Base-by-base conservation (phyloP, 768 basidiomycete species). In the Tephrocybe rancida region DNA sequence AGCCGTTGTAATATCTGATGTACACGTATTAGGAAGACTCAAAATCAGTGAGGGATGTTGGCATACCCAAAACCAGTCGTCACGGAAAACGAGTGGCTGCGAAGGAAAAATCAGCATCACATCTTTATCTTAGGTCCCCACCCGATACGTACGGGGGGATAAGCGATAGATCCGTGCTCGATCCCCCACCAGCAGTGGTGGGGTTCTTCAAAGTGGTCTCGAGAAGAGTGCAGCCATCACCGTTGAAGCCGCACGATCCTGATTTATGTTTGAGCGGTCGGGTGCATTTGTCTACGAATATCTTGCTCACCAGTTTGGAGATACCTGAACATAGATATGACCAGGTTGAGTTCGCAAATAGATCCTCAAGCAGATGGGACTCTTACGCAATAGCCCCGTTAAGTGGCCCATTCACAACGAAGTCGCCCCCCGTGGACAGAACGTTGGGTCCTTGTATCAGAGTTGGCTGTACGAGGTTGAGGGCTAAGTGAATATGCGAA, bases 1-100 rank as follows among this genome's bases (percentile, higher is more conserved):
- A 79, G 8, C 77, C 77, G 50, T 72, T 64, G 62, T 61, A 76
- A 62, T 74, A 79, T 16, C 77, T 75, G 39, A 14, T 16, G n/a
- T 13, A 45, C 19, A 16, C 21, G 10, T 18, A 29, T 52, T 18
- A 41, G 38, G 32, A 22, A 21, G 16, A 30, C 24, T 30, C 0
- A 5, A 42, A 13, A 41, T 19, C 14, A 6, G 21, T 41, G 32
- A 24, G 3, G 11, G 19, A 5, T 9, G 22, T 37, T n/a, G 29
- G 9, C 32, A 10, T 52, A 75, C 74, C 67, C 68, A 49, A 79
- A 77, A 26, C 72, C 72, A 43, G 70, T 63, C 3, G 73, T 65
- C 4, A 77, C 74, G 3, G 72, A 73, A 65, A 75, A 78, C 2
- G 62, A 27, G 50, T 70, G 74, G 13, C 76, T 78, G 32, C 18